Base-by-base conservation (phyloP, 768 basidiomycete genomes). In the Lanmaoa pseudosensibilis region DNA sequence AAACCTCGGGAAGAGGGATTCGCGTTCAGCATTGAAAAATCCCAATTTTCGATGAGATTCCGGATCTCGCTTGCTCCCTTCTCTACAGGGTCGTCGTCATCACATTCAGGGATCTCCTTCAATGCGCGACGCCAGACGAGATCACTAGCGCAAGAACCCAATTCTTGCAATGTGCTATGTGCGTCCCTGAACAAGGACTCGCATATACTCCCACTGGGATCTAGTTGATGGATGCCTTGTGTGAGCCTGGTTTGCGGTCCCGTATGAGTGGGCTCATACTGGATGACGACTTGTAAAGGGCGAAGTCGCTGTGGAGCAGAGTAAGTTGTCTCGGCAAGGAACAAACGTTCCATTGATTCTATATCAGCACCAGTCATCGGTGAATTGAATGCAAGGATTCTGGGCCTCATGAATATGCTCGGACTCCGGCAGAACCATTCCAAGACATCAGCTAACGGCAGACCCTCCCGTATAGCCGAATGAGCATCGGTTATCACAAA, bases 111-210 rank as follows among this genome's bases (percentile, higher is more conserved):
- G 11, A 63, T 54, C 49, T 78, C 77, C 57, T 74, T 78, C 45
- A 81, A 59, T 21, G 78, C 78, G 41, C 78, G 78, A 59, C 84
- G 77, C 89, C 87, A 92, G 47, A 87, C 73, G 36, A 90, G 72
- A 61, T 91, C 87, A 37, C 84, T 77, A 46, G 86, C 89, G 60
- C 86, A 90, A 37, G 78, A 61, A 8, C 90, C 90, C 32, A 92
- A 65, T 64, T 88, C 83, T 27, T 69, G 65, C 36, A 80, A 69
- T 19, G 78, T 78, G 60, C 72, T 67, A 19, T 74, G 77, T 12
- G 85, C 81, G 27, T 77, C 73, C 41, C 66, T 73, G 64, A 84
- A 82, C 40, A 83, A 69, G 36, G 72, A 74, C 43, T 60, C 69
- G 55, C 77, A 77, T 32, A 77, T 57, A 7, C 63, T 47, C 47